Base-by-base conservation (phyloP, 768 basidiomycete species). In the Saitozyma sp. region DNA sequence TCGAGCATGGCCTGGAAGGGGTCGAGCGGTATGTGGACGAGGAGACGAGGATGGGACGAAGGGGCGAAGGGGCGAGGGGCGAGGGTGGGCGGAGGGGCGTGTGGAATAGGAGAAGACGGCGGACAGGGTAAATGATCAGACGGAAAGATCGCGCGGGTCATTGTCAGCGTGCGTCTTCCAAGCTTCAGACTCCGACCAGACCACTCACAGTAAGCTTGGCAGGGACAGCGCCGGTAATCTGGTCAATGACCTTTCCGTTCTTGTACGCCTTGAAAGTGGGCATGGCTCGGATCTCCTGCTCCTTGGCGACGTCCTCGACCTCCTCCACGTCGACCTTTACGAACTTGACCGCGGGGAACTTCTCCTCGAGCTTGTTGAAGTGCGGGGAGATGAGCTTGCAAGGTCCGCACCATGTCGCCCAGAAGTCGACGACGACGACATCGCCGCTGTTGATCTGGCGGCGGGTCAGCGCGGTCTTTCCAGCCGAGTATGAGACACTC, bases 311-410 rank as follows among this genome's bases (percentile, higher is more conserved):
- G 43, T 80, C 77, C 50, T 68, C 70, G 29, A 76, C 72, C 55
- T 75, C 76, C 58, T 81, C 80, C 51, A 82, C 76, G 60, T 81
- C 80, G 50, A 81, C 79, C 70, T 82, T 81, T 63, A 70, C 70
- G 59, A 82, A 81, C 40, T 71, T 72, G 56, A 78, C 65, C 17
- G 63, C 64, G n/a, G 68, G 64, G 71, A 66, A 77, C 56, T 74
- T 64, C 10, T 58, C 52, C n/a, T 78, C 71, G 39, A 80, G 59
- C 68, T 79, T 76, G 58, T 70, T 75, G 59, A 78, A 82, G 50
- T 71, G 71, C 10, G 81, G 81, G 1, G 77, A 73, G 65, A 82
- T 81, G 64, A 76, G 70, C 66, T 80, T 75, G 65, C 78, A 78
- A 19, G 76, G 73, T 11, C 78, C 78, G 50, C 78, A 79, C 78